Percentiles rank a stretch among this genome's conserved stretches.
Evolutionary conservation across 176 grass and related monocot genomes (phyloP).

Genomic region (Raddia guianensis): DNA sequence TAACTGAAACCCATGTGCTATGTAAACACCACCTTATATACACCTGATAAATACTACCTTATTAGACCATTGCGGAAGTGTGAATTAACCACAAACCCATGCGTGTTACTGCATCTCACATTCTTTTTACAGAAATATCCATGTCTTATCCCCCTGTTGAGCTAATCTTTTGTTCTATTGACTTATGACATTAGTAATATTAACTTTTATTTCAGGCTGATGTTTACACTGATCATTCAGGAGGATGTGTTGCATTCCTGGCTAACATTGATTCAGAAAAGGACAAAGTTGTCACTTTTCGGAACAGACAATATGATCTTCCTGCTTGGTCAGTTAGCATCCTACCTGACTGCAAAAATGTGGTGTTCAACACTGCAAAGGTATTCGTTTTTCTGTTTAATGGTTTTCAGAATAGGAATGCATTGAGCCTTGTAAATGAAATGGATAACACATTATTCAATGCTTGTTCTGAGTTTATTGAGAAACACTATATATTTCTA

Average conservation of each 20-base stretch:
- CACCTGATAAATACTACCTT: slow-evolving; percentile 6
- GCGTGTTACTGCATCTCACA: neutral
- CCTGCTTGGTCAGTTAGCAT: slow-evolving; percentile 99
- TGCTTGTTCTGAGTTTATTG: neutral
- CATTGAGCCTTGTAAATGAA: slow-evolving; percentile 3
- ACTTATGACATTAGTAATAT: neutral
- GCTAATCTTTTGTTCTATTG: slow-evolving; percentile 15
- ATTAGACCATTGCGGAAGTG: slow-evolving; percentile 15
- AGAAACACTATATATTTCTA: neutral
- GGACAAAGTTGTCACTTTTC: slow-evolving; percentile 71
- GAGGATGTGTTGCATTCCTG: slow-evolving; percentile 83
- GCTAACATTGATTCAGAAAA: slow-evolving; percentile 78
- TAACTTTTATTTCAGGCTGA: slow-evolving; percentile 59
- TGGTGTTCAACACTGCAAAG: slow-evolving; percentile 93
- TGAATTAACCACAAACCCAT: neutral
- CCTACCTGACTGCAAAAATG: slow-evolving; percentile 95
- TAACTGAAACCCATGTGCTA: neutral
- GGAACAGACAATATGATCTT: slow-evolving; percentile 70
- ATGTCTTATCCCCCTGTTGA: slow-evolving; percentile 11
- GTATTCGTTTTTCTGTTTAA: slow-evolving; percentile 35
- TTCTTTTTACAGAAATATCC: neutral
- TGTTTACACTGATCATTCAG: slow-evolving; percentile 81
- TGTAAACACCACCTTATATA: slow-evolving; percentile 11
- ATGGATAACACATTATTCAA: neutral
- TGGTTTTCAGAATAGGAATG: slow-evolving; percentile 20